Evolutionary conservation across 2,329 filamentous ascomycete species (phyloP).

Genomic region (Aspergillus latus): DNA sequence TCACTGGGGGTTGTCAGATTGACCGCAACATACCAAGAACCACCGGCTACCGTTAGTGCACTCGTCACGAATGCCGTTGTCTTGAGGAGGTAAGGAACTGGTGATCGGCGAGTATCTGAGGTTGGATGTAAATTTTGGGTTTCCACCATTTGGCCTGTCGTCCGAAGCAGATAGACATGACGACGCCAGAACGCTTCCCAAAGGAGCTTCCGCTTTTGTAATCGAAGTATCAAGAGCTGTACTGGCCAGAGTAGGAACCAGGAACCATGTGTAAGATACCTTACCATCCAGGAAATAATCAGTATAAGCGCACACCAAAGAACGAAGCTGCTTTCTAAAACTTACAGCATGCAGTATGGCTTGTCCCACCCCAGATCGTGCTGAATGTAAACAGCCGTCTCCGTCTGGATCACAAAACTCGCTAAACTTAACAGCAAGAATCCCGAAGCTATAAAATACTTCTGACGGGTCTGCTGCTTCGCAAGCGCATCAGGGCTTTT

Average conservation of each 20-base stretch:
- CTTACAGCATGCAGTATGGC: constrained; percentile 97
- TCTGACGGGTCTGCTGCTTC: constrained; percentile 67
- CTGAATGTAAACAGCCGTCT: constrained; percentile 93
- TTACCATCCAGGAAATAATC: constrained; percentile 29
- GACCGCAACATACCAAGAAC: constrained; percentile 95
- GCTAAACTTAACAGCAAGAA: constrained; percentile 82
- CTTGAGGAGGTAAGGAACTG: constrained; percentile 71
- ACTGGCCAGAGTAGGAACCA: constrained; percentile 88
- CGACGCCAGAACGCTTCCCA: constrained; percentile 85
- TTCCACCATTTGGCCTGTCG: constrained; percentile 81
- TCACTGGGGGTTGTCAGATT: constrained; percentile 90
- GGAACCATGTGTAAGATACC: constrained; percentile 88
- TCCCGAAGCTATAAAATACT: constrained; percentile 82
- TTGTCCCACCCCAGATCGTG: constrained; percentile 92
- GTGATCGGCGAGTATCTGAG: constrained; percentile 44
- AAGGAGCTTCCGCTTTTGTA: constrained; percentile 74
- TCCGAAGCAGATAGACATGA: constrained; percentile 62
- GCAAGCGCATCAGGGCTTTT: constrained; percentile 67
- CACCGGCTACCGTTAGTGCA: constrained; percentile 82
- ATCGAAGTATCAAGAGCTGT: constrained; percentile 75
- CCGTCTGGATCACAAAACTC: constrained; percentile 90
- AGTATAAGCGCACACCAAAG: background rate
- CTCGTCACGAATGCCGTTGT: constrained; percentile 81
- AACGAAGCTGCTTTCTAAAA: constrained; percentile 11
- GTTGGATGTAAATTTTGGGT: constrained; percentile 68